Evolutionary conservation across 345 rosid species (phyloP).

Genomic region (Eucalyptus urophylla): DNA sequence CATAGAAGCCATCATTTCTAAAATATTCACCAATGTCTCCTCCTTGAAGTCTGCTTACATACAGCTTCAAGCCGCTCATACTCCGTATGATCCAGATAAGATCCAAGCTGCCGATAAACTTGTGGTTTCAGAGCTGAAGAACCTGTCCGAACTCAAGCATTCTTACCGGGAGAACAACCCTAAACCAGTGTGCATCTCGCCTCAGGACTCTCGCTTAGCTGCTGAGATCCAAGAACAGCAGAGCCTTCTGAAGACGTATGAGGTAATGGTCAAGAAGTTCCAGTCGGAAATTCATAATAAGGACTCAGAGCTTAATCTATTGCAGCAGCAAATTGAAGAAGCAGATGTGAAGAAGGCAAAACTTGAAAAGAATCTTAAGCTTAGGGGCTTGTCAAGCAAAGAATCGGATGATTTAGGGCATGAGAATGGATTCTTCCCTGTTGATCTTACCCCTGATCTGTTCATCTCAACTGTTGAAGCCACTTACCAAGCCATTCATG

Average conservation of each 20-base stretch:
- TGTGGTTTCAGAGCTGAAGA: background rate
- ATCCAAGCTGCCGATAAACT: conserved; percentile 6
- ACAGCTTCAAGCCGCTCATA: conserved; percentile 6
- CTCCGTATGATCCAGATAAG: conserved; percentile 8
- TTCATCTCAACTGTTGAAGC: conserved; percentile 4
- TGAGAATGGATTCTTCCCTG: conserved; percentile 1
- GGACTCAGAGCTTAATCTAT: background rate
- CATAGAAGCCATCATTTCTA: conserved; percentile 4
- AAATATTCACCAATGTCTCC: conserved; percentile 2
- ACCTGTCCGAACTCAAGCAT: conserved; percentile 8
- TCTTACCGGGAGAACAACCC: conserved; percentile 7
- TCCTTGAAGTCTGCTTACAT: conserved; percentile 8
- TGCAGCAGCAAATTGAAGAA: conserved; percentile 9
- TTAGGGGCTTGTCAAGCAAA: conserved; percentile 7
- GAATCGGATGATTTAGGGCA: background rate
- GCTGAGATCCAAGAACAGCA: conserved; percentile 14
- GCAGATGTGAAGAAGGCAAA: conserved; percentile 3
- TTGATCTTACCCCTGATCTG: conserved; percentile 7
- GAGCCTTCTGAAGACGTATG: conserved; percentile 7
- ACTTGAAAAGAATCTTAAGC: conserved; percentile 9
- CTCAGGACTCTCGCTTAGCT: conserved; percentile 12
- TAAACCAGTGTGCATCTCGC: conserved; percentile 2
- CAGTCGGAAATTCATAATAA: conserved; percentile 10
- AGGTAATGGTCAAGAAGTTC: conserved; percentile 13
- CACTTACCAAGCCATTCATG: conserved; percentile 7